Conservation (phyloP, 1,284 basidiomycete species). For the Heterobasidion annosum region DNA sequence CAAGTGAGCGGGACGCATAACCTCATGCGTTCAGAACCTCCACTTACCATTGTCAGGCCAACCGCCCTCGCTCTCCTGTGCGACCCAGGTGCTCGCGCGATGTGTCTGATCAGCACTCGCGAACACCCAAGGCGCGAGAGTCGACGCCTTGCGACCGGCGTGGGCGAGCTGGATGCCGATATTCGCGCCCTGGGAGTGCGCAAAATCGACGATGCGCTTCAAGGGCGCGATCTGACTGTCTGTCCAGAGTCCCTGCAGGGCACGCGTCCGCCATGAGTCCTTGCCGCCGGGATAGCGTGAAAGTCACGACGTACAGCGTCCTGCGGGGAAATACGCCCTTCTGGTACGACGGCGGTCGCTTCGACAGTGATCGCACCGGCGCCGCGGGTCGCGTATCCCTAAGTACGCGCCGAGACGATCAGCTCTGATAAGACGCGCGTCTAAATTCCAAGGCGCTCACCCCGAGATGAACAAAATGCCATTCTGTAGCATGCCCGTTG, state of each 20-base stretch:
- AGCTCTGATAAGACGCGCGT: neutral
- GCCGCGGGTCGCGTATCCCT: constrained; percentile 52
- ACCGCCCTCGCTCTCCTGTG: constrained; percentile 46
- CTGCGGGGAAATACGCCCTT: constrained; percentile 50
- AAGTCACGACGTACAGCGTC: constrained; percentile 17
- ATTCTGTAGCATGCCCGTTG: constrained; percentile 65
- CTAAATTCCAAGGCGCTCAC: constrained; percentile 21
- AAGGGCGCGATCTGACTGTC: constrained; percentile 66
- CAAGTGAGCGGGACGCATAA: neutral
- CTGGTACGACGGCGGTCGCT: constrained; percentile 47
- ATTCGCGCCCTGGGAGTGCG: constrained; percentile 60
- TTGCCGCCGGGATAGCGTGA: constrained; percentile 8
- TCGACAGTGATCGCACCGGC: constrained; percentile 58
- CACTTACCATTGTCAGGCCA: constrained; percentile 56
- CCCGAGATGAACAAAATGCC: constrained; percentile 67
- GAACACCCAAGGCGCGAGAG: constrained; percentile 48
- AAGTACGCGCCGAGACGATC: neutral
- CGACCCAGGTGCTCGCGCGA: constrained; percentile 16
- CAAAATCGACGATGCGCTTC: constrained; percentile 66
- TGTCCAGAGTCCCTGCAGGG: constrained; percentile 57
- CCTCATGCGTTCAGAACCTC: neutral
- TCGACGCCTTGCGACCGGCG: constrained; percentile 69
- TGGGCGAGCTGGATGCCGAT: constrained; percentile 80
- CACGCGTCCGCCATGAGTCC: neutral
- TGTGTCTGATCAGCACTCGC: constrained; percentile 18